Conservation (phyloP, 2,329 filamentous ascomycete genomes). For the Ampelomyces quisqualis region DNA sequence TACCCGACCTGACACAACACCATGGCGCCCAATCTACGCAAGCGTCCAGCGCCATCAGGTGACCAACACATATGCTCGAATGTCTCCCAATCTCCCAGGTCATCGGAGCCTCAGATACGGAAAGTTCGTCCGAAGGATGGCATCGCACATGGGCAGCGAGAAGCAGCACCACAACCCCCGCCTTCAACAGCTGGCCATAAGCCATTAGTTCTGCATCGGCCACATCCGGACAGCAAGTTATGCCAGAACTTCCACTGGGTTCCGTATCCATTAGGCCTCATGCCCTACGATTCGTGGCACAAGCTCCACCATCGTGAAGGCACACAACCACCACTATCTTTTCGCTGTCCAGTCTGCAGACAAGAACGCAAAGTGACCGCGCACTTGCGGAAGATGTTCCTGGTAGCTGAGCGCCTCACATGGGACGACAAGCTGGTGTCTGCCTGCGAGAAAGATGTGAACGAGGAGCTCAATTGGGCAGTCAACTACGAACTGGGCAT, state of each 20-base stretch:
- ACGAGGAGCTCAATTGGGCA: constrained; percentile 28
- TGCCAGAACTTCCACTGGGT: constrained; percentile 28
- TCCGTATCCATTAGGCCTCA: constrained; percentile 25
- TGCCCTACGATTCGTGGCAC: constrained; percentile 29
- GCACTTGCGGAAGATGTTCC: constrained; percentile 32
- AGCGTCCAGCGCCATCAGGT: constrained; percentile 3
- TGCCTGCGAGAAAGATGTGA: constrained; percentile 19
- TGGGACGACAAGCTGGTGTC: constrained; percentile 21
- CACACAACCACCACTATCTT: constrained; percentile 5
- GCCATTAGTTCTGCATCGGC: constrained; percentile 11
- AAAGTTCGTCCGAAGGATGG: too few relatives aligned
- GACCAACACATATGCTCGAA: too few relatives aligned
- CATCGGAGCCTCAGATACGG: not conserved
- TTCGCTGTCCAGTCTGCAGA: constrained; percentile 21
- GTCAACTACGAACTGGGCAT: constrained; percentile 34
- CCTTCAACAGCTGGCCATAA: not conserved
- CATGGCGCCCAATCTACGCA: constrained; percentile 5
- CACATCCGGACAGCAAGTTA: constrained; percentile 23
- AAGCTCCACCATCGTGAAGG: constrained; percentile 17
- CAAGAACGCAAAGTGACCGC: constrained; percentile 14
- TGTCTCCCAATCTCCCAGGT: not conserved
- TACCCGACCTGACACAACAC: not conserved
- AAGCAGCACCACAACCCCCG: not conserved
- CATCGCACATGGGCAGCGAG: too few relatives aligned
- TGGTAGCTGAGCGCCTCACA: constrained; percentile 30